Evolutionary conservation across 345 rosid genomes (phyloP).

Genomic region (Eutrema japonicum): DNA sequence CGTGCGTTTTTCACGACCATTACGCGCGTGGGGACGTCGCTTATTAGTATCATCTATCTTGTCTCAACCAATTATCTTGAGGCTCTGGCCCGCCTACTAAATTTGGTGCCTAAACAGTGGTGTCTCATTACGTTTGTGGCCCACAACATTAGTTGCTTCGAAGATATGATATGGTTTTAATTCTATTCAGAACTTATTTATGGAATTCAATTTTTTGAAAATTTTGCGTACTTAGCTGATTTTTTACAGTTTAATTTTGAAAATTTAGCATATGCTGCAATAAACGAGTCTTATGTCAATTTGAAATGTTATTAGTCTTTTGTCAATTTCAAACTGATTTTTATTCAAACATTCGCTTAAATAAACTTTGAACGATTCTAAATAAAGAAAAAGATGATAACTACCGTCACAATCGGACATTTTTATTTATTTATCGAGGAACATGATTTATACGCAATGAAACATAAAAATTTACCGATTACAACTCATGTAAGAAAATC

Average conservation of each 20-base stretch:
- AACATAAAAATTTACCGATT: constrained; percentile 14
- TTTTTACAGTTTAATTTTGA: too few relatives aligned
- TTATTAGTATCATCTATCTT: too few relatives aligned
- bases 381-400: neutral
- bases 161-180: too few relatives aligned
- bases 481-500: neutral
- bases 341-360: neutral
- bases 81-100: too few relatives aligned
- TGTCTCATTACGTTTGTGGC: neutral
- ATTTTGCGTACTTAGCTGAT: too few relatives aligned
- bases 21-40: neutral
- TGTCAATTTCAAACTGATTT: neutral
- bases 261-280: too few relatives aligned
- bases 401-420: neutral
- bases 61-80: too few relatives aligned
- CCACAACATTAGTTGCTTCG: too few relatives aligned
- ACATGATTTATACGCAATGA: neutral
- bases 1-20: neutral
- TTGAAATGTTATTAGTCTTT: neutral
- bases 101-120: too few relatives aligned
- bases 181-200: too few relatives aligned
- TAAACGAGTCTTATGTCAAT: too few relatives aligned
- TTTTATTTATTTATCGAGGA: neutral
- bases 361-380: neutral
- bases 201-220: too few relatives aligned